phyloP scores from a whole-genome alignment of 2,329 filamentous ascomycete species.

The Aspergillus thermomutatus region DNA sequence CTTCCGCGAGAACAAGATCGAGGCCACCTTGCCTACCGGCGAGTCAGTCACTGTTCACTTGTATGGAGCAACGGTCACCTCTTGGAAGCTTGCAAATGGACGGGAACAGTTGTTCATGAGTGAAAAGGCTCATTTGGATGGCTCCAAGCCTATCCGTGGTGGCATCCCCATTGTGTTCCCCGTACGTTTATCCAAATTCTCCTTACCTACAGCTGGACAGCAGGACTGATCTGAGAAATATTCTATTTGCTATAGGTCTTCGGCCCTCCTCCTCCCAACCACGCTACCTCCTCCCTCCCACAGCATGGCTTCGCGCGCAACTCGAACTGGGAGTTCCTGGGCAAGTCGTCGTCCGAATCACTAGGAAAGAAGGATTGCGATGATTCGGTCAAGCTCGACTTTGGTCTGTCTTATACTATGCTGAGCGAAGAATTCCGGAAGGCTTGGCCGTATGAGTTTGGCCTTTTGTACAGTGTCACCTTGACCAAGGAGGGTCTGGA shows the following conservation, averaged over 20 bases:
- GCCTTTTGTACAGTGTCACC: constrained; percentile 89
- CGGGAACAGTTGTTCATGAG: constrained; percentile 85
- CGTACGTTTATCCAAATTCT: constrained; percentile 51
- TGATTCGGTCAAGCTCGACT: constrained; percentile 86
- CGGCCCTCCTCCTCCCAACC: constrained; percentile 72
- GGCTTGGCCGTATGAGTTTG: constrained; percentile 84
- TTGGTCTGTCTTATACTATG: constrained; percentile 75
- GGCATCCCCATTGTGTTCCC: constrained; percentile 93
- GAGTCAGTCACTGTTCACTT: constrained; percentile 83
- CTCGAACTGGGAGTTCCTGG: constrained; percentile 80
- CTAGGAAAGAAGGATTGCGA: constrained; percentile 45
- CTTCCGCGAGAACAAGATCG: constrained; percentile 69
- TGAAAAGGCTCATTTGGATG: constrained; percentile 75
- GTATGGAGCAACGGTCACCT: constrained; percentile 88
- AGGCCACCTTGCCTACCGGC: constrained; percentile 78
- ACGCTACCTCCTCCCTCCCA: constrained; percentile 73
- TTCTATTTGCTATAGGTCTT: constrained; percentile 59
- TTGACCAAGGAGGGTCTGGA: constrained; percentile 70
- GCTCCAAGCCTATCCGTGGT: constrained; percentile 83
- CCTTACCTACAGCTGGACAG: constrained; percentile 5
- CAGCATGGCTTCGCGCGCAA: constrained; percentile 95
- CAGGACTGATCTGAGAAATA: constrained; percentile 3
- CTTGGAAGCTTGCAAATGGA: constrained; percentile 81
- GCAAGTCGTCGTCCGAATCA: constrained; percentile 43
- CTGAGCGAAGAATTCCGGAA: constrained; percentile 65